phyloP scores from a whole-genome alignment of 257 asterid genomes.

The Capsicum baccatum region DNA sequence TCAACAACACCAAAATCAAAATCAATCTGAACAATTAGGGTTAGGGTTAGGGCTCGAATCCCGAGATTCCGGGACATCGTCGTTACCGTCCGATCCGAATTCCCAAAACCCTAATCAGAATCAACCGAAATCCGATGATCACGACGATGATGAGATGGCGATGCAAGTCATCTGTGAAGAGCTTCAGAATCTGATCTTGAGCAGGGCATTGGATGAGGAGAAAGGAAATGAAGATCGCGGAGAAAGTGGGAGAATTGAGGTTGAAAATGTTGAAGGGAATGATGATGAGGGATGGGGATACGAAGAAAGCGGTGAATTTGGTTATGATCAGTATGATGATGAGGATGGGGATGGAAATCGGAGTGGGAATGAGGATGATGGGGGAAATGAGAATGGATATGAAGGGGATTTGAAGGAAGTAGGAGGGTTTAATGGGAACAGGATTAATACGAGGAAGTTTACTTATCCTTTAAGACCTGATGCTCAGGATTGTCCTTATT shows the following conservation, averaged over 20 bases:
- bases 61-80: neutral
- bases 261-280: conserved; percentile 23
- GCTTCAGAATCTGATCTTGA: conserved; percentile 28
- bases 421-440: conserved; percentile 38
- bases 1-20: conserved; percentile 29
- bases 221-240: neutral
- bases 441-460: conserved; percentile 38
- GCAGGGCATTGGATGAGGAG: conserved; percentile 24
- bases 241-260: conserved; percentile 20
- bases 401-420: conserved; percentile 27
- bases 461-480: conserved; percentile 81
- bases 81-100: conserved; percentile 26
- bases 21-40: neutral
- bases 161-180: conserved; percentile 32
- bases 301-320: conserved; percentile 12
- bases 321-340: neutral
- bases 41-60: conserved; percentile 16
- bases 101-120: conserved; percentile 23
- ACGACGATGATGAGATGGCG: conserved; percentile 30
- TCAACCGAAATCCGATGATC: conserved; percentile 25
- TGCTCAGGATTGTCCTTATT: conserved; percentile 84
- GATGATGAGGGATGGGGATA: conserved; percentile 33
- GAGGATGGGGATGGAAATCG: conserved; percentile 27
- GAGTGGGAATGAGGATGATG: conserved; percentile 30
- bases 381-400: neutral